Conservation (phyloP, 176 grass and related monocot species). For the Zoysia pacifica region DNA sequence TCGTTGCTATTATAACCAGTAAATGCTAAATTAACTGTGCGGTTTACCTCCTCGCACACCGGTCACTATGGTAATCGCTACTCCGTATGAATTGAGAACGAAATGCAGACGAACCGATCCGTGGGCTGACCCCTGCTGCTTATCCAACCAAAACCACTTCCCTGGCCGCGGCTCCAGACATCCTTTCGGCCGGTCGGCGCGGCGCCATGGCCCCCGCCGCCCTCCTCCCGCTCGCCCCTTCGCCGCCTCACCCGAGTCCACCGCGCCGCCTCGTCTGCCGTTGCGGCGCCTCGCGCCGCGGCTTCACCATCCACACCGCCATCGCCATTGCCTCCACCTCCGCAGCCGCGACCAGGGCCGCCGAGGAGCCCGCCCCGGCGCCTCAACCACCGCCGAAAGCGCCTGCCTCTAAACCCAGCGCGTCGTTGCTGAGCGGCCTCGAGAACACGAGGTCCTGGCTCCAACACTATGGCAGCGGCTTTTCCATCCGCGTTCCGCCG, state of each 20-base stretch:
- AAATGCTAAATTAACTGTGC: no score
- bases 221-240: slow-evolving; percentile 44
- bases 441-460: slow-evolving; percentile 87
- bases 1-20: no score
- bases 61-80: no score
- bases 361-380: slow-evolving; percentile 32
- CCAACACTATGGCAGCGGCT: slow-evolving; percentile 86
- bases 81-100: no score
- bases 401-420: neutral
- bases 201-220: slow-evolving; percentile 66
- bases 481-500: slow-evolving; percentile 88
- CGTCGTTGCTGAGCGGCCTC: slow-evolving; percentile 56
- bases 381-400: neutral
- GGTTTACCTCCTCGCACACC: no score
- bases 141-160: slow-evolving; percentile 20
- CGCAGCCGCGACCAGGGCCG: slow-evolving; percentile 32
- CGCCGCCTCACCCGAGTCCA: slow-evolving; percentile 33
- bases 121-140: neutral
- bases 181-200: slow-evolving; percentile 26
- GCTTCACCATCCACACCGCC: slow-evolving; percentile 48
- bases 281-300: slow-evolving; percentile 55
- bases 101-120: no score
- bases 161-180: slow-evolving; percentile 24
- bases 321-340: slow-evolving; percentile 38
- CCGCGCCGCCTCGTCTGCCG: neutral